A percentile compares a stretch with the other conserved stretches of the same genome.
Evolutionary conservation across 163 green algal species (phyloP).

Genomic region (Volvox carteri): DNA sequence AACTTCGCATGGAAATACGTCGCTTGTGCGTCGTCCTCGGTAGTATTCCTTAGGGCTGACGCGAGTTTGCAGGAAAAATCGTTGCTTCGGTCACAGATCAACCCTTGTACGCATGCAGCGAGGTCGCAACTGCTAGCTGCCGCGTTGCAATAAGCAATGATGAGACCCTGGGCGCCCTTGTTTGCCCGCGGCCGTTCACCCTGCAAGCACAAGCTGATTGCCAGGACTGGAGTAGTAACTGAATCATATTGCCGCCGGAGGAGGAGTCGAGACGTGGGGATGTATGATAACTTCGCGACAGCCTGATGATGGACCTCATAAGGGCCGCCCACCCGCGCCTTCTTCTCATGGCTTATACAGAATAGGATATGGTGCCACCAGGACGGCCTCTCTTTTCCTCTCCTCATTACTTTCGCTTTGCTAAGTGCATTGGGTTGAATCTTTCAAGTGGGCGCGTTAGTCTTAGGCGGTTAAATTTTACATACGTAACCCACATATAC

Average conservation of each 20-base stretch:
- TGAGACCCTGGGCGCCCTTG: background rate
- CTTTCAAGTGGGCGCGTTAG: too few relatives aligned
- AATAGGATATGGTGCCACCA: slow-evolving; percentile 19
- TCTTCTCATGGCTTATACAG: too few relatives aligned
- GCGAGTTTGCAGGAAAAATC: background rate
- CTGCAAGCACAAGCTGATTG: background rate
- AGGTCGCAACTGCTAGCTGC: background rate
- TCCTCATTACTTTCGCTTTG: background rate
- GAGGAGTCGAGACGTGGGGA: background rate
- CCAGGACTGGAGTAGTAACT: background rate
- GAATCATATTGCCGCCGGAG: slow-evolving; percentile 8
- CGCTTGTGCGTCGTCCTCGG: background rate
- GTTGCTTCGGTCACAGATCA: background rate
- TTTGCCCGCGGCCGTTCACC: background rate
- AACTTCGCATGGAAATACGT: background rate
- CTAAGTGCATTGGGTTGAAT: background rate
- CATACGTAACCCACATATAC: too few relatives aligned
- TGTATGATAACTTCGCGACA: background rate
- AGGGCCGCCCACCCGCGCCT: too few relatives aligned
- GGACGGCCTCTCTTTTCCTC: background rate
- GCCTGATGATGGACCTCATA: background rate
- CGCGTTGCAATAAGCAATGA: background rate
- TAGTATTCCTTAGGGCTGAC: background rate
- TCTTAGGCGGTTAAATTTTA: too few relatives aligned
- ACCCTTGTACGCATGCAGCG: background rate